phyloP scores from a whole-genome alignment of 78 protist genomes.

The Carpediemonas membranifera region DNA sequence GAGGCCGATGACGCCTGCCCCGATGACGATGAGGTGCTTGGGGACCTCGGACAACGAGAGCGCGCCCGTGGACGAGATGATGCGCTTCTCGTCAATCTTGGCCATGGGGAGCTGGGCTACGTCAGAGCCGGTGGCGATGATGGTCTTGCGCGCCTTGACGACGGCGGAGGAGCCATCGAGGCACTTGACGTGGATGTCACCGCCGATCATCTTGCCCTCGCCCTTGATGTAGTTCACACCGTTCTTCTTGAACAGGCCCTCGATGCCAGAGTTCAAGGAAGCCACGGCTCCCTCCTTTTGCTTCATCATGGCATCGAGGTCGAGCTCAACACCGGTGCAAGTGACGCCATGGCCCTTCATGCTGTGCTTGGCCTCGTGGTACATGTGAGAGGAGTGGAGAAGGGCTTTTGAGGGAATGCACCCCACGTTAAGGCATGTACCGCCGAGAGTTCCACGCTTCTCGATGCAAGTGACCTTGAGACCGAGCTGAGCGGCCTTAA shows the following conservation, averaged over 20 bases:
- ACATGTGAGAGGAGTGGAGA: slow-evolving; percentile 84
- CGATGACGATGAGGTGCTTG: slow-evolving; percentile 53
- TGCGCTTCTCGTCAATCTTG: slow-evolving; percentile 62
- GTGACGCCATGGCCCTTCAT: neutral
- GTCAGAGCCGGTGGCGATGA: slow-evolving; percentile 10
- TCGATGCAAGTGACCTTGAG: slow-evolving; percentile 77
- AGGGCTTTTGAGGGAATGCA: slow-evolving; percentile 99
- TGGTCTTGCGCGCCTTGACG: neutral
- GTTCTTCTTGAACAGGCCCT: slow-evolving; percentile 45
- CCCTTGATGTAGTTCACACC: slow-evolving; percentile 57
- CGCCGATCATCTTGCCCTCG: slow-evolving; percentile 54
- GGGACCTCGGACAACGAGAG: slow-evolving; percentile 75
- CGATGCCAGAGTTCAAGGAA: slow-evolving; percentile 76
- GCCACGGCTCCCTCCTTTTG: slow-evolving; percentile 31
- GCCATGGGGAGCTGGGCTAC: neutral
- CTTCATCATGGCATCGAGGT: neutral
- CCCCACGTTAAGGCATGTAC: slow-evolving; percentile 99
- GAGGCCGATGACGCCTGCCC: slow-evolving; percentile 98
- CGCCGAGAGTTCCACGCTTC: slow-evolving; percentile 75
- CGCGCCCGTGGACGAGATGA: slow-evolving; percentile 91
- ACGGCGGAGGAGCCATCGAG: neutral
- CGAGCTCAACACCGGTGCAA: neutral
- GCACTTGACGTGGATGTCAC: no score
- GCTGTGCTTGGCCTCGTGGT: slow-evolving; percentile 52
- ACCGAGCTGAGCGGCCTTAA: slow-evolving; percentile 97